phyloP scores from a whole-genome alignment of 208 protist genomes.

The Trypanosoma theileri region DNA sequence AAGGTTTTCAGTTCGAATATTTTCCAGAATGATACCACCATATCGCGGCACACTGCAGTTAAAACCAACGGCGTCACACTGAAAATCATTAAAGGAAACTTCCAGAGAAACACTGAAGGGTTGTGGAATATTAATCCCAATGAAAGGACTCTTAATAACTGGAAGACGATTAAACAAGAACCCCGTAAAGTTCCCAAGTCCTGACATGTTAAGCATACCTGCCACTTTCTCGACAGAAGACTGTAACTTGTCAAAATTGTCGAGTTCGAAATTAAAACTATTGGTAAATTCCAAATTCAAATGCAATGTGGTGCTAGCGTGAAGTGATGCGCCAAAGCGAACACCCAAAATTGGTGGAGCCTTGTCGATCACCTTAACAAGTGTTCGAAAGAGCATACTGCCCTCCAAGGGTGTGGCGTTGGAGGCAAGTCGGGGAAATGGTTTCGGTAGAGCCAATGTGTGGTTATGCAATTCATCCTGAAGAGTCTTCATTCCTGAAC shows the following conservation, averaged over 20 bases:
- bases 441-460: neutral
- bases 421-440: neutral
- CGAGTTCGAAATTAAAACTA: neutral
- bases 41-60: neutral
- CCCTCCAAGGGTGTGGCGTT: conserved; percentile 5
- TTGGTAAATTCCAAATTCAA: neutral
- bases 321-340: neutral
- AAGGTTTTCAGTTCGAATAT: conserved; percentile 8
- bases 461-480: neutral
- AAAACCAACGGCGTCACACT: neutral
- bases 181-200: neutral
- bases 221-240: neutral
- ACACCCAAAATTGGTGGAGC: neutral
- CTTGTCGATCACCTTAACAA: neutral
- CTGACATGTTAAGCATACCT: neutral
- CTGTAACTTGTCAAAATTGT: neutral
- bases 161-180: neutral
- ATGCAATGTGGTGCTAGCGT: conserved; percentile 6
- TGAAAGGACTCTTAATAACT: neutral
- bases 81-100: conserved; percentile 2
- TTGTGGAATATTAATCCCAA: neutral
- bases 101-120: conserved; percentile 1
- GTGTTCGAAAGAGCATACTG: neutral
- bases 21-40: neutral
- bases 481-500: neutral